Evolutionary conservation across 805 yeast genomes (phyloP).

Genomic region (Starmerella cellae): DNA sequence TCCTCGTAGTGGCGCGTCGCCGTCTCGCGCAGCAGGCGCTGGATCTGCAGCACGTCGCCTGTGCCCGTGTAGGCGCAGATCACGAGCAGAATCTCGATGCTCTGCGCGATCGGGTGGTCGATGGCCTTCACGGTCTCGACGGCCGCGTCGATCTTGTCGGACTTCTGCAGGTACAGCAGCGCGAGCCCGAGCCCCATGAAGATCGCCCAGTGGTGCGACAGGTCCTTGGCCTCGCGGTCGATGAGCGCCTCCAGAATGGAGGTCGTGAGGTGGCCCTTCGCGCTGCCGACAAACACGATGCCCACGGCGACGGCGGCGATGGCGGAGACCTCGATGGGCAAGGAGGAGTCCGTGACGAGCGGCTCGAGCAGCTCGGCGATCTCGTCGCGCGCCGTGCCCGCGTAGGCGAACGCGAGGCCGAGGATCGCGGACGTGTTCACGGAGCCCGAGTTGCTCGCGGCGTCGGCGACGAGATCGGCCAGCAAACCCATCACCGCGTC

Average conservation of each 20-base stretch:
- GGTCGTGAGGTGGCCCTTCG: conserved; percentile 89
- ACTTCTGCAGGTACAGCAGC: conserved; percentile 79
- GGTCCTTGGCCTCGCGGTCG: conserved; percentile 67
- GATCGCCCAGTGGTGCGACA: conserved; percentile 74
- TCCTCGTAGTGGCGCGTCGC: conserved; percentile 51
- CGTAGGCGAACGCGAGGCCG: conserved; percentile 88
- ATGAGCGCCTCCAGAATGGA: conserved; percentile 78
- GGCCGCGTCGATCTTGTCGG: conserved; percentile 81
- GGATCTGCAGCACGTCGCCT: conserved; percentile 91
- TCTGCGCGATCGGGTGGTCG: conserved; percentile 84
- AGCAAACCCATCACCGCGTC: conserved; percentile 81
- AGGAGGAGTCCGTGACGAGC: conserved; percentile 60
- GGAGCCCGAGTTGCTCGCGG: conserved; percentile 16
- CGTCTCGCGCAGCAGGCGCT: conserved; percentile 76
- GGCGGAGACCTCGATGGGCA: conserved; percentile 65
- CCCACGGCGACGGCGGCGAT: conserved; percentile 87
- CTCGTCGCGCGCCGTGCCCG: conserved; percentile 84
- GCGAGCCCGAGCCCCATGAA: conserved; percentile 89
- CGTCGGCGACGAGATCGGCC: conserved; percentile 61
- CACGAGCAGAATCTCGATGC: conserved; percentile 77
- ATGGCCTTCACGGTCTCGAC: conserved; percentile 87
- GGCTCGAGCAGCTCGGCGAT: conserved; percentile 67
- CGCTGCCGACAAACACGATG: conserved; percentile 88
- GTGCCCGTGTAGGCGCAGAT: conserved; percentile 96
- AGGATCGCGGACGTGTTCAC: conserved; percentile 71